Base-by-base conservation (phyloP, 352 stramenopile genomes). In the Phytophthora aleatoria region DNA sequence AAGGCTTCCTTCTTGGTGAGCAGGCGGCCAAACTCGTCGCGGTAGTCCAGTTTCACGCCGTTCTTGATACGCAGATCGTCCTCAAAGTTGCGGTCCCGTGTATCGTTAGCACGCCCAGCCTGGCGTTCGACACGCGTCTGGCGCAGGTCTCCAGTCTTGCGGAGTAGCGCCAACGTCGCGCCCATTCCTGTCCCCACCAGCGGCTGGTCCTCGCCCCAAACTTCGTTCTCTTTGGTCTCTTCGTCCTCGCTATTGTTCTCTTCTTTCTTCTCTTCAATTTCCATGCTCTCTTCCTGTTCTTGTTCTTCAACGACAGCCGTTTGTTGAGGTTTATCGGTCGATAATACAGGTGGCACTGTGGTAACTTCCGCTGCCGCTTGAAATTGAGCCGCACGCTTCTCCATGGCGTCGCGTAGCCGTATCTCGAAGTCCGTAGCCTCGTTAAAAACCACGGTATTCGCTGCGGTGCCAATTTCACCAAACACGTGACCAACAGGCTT, bases 1-100 rank as follows among this genome's bases (percentile, higher is more conserved):
- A 98, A 99, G 1, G 97, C 97, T 73, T 99, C 97, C 70, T 99
- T 99, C 45, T 97, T 92, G 6, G 97, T 99, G 9, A 99, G 77
- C 39, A 99, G 70, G 3, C 95, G 92, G 5, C 97, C 97, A 74
- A 98, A 95, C 52, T 99, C 95, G 71, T 99, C 97, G 43, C 97
- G 87, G 79, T 99, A 99, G 71, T 99, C 97, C 12, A 99, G 68
- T 54, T 93, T 94, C 24, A 94, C 85, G n/a, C 87, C 87, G 49
- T 94, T 85, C 63, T 92, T 92, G 35, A 95, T 57, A 0, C 70
- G 78, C 2, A 98, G 66, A 68, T 98, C 87, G 2, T 96, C 71
- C 15, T 97, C 79, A 44, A 96, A 80, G 60, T 97, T 95, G 73
- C 96, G 91, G 33, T 98, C 94, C 28, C 97, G 96, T 11, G 91